These are phyloP conservation scores for Lachancea lanzarotensis DNA, from an alignment of 805 yeast genomes.

Conservation along the genomic window DNA sequence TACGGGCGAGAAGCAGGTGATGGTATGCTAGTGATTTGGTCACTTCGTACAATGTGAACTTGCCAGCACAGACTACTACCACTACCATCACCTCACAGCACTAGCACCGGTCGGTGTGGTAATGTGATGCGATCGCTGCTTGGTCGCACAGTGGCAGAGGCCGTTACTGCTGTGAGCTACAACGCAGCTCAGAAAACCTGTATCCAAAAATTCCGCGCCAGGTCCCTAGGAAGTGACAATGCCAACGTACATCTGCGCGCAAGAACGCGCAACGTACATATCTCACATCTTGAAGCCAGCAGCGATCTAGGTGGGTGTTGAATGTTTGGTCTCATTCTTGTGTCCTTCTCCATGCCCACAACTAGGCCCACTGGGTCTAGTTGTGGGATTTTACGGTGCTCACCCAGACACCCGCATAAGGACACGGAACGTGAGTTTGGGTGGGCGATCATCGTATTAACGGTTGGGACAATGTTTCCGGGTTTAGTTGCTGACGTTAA, in stretches of 20 bases:
- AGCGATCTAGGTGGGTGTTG: neutral
- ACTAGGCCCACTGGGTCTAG: conserved; percentile 5
- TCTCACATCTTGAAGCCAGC: neutral
- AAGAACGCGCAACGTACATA: neutral
- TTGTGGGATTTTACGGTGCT: neutral
- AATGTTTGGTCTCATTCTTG: neutral
- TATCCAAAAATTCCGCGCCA: too few species aligned
- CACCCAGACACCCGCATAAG: conserved; percentile 1
- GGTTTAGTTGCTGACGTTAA: neutral
- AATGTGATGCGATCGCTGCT: too few species aligned
- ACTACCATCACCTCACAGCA: too few species aligned
- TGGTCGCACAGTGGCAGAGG: too few species aligned
- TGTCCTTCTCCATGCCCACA: conserved; percentile 2
- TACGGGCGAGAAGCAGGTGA: too few species aligned
- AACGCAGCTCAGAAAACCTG: too few species aligned
- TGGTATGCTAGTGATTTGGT: too few species aligned
- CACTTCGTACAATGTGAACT: too few species aligned
- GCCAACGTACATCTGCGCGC: neutral
- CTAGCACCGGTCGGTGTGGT: too few species aligned
- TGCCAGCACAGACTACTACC: too few species aligned
- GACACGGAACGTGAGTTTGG: neutral
- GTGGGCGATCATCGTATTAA: neutral
- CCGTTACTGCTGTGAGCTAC: too few species aligned
- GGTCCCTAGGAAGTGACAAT: too few species aligned
- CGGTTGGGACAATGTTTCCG: neutral